Evolutionary conservation across 2,329 filamentous ascomycete species (phyloP), one percentile per base, ranked within the genome.

Genomic region (Chaetothyriales sp.): DNA sequence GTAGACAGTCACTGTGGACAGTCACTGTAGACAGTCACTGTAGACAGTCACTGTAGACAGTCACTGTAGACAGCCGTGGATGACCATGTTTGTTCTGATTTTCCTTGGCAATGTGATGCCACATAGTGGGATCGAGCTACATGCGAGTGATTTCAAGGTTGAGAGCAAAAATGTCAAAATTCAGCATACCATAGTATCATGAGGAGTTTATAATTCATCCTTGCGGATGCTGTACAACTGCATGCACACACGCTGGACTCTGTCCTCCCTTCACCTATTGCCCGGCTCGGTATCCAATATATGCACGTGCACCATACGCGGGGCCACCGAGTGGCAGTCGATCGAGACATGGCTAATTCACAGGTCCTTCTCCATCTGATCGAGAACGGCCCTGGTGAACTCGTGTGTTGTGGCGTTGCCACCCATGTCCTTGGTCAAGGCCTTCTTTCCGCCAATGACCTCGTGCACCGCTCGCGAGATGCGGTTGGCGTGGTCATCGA

Each of bases 401-500:
- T 97, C 83, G 73, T 95, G 82, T 58, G 90, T 98, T 64, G 85
- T 88, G 66, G 81, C 81, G 60, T 83, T 75, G 69, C 92, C 92
- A 67, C 90, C 90, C 92, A 98, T 95, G 68, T 98, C 92, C 65
- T 85, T 84, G 59, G 92, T 98, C 70, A 89, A 84, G 66, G 81
- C 77, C 73, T 88, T 83, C 86, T 87, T 89, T 67, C 95, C 88
- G 62, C 85, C 83, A 68, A 98, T 97, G 54, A 84, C 81, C 67
- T 82, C 80, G 67, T 85, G 84, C 46, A 85, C 80, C 29, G 73
- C 74, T 66, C 90, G 90, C 70, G 88, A 94, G 73, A 97, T 95
- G 69, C 92, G 84, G 81, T 95, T 95, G 66, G 92, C 92, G 70
- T 98, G 92, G 70, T 97, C 89, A 67, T 98, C 90, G 49, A 98